Conservation (phyloP, 1,139 yeast species). For the Suhomyces terraborum region DNA sequence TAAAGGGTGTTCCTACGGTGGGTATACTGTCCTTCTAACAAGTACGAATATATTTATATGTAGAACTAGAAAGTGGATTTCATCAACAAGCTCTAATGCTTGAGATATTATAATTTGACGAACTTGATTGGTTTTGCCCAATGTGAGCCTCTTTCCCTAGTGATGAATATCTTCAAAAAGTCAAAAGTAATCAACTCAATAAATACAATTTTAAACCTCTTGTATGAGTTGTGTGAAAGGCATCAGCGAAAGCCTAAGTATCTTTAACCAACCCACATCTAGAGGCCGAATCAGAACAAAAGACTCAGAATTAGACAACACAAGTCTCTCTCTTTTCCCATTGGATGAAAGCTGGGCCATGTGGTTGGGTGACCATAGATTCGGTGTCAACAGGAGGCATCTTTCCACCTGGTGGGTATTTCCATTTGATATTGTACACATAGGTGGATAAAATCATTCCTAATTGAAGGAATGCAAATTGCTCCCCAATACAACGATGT, state of each 20-base stretch:
- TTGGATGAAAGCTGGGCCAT: slow-evolving; percentile 70
- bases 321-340: slow-evolving; percentile 64
- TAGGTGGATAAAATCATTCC: slow-evolving; percentile 80
- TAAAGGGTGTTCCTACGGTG: too few relatives aligned
- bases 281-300: too few relatives aligned
- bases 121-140: background rate
- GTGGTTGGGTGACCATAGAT: slow-evolving; percentile 92
- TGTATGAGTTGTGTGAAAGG: too few relatives aligned
- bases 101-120: background rate
- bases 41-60: background rate
- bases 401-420: slow-evolving; percentile 52
- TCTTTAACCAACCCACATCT: background rate
- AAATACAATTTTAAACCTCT: too few relatives aligned
- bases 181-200: background rate
- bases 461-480: slow-evolving; percentile 92
- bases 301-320: slow-evolving; percentile 15
- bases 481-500: slow-evolving; percentile 99
- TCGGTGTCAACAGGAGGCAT: slow-evolving; percentile 83
- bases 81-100: background rate
- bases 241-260: background rate
- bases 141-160: background rate
- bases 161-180: background rate
- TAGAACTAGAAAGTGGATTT: background rate
- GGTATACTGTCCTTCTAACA: too few relatives aligned
- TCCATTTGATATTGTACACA: slow-evolving; percentile 80